Evolutionary conservation across 1,139 yeast genomes (phyloP), one percentile per base, ranked within the genome.

Genomic region (Petasospora fabianii): DNA sequence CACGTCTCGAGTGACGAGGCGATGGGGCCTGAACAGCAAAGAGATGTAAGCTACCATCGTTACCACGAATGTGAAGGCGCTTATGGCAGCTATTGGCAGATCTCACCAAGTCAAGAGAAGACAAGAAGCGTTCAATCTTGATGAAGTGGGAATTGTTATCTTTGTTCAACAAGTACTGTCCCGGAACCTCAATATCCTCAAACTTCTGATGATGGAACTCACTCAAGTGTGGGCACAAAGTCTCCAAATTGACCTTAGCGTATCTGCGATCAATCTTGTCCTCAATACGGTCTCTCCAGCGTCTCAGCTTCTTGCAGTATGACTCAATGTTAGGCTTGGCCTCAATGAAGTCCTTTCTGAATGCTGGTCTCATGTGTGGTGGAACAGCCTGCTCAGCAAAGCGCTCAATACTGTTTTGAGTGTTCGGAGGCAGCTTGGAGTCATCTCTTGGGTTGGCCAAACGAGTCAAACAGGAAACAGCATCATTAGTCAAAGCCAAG

Each of bases 11-110:
- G 56, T 92, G 97, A 53, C 98, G 80, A 10, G 96, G 97, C 14
- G 98, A 96, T 5, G 99, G 98, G 62, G 85, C 90, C 65, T 94
- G 98, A 14, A 94, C 95, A 1, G 96, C 95, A 70, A 92, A 94
- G 32, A 92, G 79, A 61, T 92, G 96, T 42, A 84, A 64, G 48
- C 88, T 79, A 49, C 97, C 98, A 60, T 92, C 97, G 54, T 86
- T 86, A 9, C 97, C 98, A 39, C 97, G 77, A 38, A 94, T 86
- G 43, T 87, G 84, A 49, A 94, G 70, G 33, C 97, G 75, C 59
- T 92, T 84, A 62, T 86, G 87, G 53, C 97, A 90, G n/a, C 92
- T 84, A 47, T 87, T 87, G 6, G 94, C 82, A 3, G 96, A 95
- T 46, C 98, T 77, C 6, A 90, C 86, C 50, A 88, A 75, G 49